Conservation (phyloP, 768 basidiomycete genomes). For the Leccinum incarnatum region DNA sequence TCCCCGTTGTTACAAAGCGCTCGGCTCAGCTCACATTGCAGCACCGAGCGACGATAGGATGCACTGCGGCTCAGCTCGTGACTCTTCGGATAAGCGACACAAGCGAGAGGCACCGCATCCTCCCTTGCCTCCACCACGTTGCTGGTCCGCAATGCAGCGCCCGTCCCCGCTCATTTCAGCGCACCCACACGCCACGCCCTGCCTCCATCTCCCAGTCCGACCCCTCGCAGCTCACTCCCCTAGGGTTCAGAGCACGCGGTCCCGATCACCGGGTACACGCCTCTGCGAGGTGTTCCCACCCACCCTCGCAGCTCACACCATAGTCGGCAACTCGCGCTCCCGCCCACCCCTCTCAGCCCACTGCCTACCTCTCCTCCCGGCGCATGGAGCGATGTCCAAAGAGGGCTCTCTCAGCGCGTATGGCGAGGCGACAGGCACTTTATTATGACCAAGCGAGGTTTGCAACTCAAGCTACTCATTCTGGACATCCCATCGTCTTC, state of each 20-base stretch:
- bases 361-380: neutral
- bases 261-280: neutral
- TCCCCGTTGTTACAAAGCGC: slow-evolving; percentile 27
- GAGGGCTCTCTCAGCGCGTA: neutral
- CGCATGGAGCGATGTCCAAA: neutral
- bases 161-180: neutral
- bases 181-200: neutral
- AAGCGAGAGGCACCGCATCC: neutral
- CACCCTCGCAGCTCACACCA: neutral
- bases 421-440: slow-evolving; percentile 31
- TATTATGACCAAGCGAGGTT: slow-evolving; percentile 33
- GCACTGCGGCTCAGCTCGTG: neutral
- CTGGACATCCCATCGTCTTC: slow-evolving; percentile 20
- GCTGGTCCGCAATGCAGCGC: neutral
- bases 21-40: slow-evolving; percentile 3
- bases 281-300: neutral
- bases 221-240: neutral
- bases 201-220: neutral
- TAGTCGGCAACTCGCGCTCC: no score
- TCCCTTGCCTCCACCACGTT: neutral
- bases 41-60: neutral
- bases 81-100: neutral
- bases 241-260: neutral
- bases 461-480: slow-evolving; percentile 26
- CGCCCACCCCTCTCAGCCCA: no score